Percentiles rank a stretch among this genome's conserved stretches.
These are phyloP conservation scores for Hortiboletus rubellus DNA, from an alignment of 1,284 basidiomycete genomes.

Conservation along the genomic window DNA sequence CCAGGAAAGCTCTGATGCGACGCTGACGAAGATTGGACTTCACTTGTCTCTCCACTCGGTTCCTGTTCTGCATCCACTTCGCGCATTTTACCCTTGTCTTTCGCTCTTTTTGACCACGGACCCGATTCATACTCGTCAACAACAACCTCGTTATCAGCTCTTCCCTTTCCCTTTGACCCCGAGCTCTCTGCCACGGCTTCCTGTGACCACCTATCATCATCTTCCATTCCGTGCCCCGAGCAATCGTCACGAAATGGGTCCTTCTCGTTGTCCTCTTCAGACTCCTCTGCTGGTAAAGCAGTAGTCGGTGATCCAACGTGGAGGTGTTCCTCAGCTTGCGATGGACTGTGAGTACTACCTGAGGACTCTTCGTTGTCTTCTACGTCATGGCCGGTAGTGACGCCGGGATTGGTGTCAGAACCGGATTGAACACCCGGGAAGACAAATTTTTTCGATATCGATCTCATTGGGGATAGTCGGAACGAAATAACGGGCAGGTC, in stretches of 20 bases:
- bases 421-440: constrained; percentile 21
- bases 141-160: constrained; percentile 18
- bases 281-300: not conserved
- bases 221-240: constrained; percentile 19
- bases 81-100: constrained; percentile 28
- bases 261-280: not conserved
- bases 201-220: constrained; percentile 26
- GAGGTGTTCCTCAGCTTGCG: constrained; percentile 1
- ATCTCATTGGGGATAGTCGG: constrained; percentile 28
- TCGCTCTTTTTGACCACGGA: constrained; percentile 10
- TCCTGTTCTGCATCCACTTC: constrained; percentile 15
- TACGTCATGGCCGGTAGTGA: not conserved
- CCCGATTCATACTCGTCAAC: constrained; percentile 13
- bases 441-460: constrained; percentile 38
- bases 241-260: not conserved
- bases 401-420: not conserved
- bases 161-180: constrained; percentile 27
- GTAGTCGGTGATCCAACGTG: constrained; percentile 5
- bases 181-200: constrained; percentile 21
- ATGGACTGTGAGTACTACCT: not conserved
- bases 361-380: not conserved
- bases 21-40: constrained; percentile 5
- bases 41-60: constrained; percentile 7
- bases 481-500: constrained; percentile 30
- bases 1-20: constrained; percentile 12